Conservation (phyloP, 208 protist species). For the Trypanosoma avium region DNA sequence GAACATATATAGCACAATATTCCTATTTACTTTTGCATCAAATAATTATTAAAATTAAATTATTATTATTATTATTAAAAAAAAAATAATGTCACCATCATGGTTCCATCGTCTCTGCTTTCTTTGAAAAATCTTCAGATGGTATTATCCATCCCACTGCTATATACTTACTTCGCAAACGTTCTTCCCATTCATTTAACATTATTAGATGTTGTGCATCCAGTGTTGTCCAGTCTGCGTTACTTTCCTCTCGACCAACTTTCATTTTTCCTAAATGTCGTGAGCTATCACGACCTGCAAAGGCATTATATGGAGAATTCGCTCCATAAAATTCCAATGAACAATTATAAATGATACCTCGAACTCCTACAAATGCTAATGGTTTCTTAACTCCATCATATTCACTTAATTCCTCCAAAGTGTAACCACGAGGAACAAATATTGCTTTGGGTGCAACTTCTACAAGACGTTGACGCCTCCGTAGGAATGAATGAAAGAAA, state of each 20-base stretch:
- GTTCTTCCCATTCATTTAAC: conserved; percentile 89
- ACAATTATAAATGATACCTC: conserved; percentile 86
- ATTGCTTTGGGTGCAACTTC: conserved; percentile 40
- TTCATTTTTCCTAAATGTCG: conserved; percentile 84
- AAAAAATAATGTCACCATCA: too few species aligned
- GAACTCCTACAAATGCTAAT: conserved; percentile 73
- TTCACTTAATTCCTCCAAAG: conserved; percentile 69
- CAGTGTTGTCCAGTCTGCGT: conserved; percentile 86
- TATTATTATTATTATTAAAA: too few species aligned
- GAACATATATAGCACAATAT: too few species aligned
- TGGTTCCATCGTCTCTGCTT: conserved; percentile 40
- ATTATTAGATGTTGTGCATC: conserved; percentile 49
- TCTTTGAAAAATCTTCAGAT: conserved; percentile 50
- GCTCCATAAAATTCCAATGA: conserved; percentile 77
- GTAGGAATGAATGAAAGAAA: conserved; percentile 25
- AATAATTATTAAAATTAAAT: too few species aligned
- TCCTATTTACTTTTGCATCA: background rate
- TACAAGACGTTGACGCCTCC: conserved; percentile 38
- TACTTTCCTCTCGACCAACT: conserved; percentile 75
- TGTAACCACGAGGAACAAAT: conserved; percentile 80
- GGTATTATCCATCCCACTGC: conserved; percentile 77
- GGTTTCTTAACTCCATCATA: conserved; percentile 73
- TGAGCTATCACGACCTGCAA: conserved; percentile 83
- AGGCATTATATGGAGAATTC: conserved; percentile 78
- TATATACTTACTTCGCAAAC: conserved; percentile 79